A percentile compares a stretch with the other conserved stretches of the same genome.
Conservation (phyloP, 2,329 filamentous ascomycete genomes). For the Myotisia sp. region DNA sequence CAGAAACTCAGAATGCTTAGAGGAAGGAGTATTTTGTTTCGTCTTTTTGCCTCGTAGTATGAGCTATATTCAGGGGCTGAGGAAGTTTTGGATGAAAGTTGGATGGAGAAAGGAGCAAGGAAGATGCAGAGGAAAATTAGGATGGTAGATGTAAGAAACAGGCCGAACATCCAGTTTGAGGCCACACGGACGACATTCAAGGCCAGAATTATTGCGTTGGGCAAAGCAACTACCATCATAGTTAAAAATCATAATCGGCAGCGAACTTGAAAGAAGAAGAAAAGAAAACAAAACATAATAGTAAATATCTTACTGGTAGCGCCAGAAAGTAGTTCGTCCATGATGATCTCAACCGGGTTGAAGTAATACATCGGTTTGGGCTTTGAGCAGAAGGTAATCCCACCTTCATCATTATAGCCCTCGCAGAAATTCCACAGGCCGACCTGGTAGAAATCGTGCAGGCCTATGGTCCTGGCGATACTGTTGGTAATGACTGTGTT, state of each 20-base stretch:
- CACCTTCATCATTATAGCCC: conserved; percentile 55
- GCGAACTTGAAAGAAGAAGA: not conserved
- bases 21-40: conserved; percentile 36
- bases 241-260: not conserved
- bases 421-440: conserved; percentile 89
- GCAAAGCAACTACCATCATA: conserved; percentile 50
- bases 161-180: conserved; percentile 76
- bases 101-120: conserved; percentile 40
- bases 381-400: conserved; percentile 58
- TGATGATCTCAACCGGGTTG: conserved; percentile 70
- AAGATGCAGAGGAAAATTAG: conserved; percentile 62
- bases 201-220: conserved; percentile 56
- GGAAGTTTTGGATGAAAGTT: conserved; percentile 24
- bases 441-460: conserved; percentile 90
- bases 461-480: conserved; percentile 68
- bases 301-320: conserved; percentile 49
- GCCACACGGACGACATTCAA: conserved; percentile 59
- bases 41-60: not conserved
- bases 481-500: conserved; percentile 68
- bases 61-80: conserved; percentile 14
- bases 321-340: conserved; percentile 64
- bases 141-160: conserved; percentile 60
- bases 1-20: conserved; percentile 55
- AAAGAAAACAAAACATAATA: not conserved
- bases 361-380: conserved; percentile 71